phyloP scores from a whole-genome alignment of 169 alveolate species.

The Plasmodium fragile region DNA sequence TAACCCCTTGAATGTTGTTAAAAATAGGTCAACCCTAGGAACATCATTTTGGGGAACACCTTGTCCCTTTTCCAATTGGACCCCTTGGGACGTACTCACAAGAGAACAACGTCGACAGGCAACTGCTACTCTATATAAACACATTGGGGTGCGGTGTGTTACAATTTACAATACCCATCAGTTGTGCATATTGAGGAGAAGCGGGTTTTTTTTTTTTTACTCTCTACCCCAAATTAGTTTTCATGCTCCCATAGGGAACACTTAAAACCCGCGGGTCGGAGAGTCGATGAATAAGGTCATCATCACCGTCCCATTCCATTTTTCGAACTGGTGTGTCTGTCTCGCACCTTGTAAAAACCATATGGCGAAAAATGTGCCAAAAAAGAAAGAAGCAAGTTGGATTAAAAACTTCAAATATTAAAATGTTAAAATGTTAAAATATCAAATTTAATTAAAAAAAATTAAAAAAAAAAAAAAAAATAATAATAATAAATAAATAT shows the following conservation, averaged over 20 bases:
- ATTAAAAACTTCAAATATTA: neutral
- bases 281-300: neutral
- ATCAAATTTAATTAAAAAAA: slow-evolving; percentile 17
- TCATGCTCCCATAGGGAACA: neutral
- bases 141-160: neutral
- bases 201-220: neutral
- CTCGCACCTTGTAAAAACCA: neutral
- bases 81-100: neutral
- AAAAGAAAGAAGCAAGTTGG: neutral
- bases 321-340: neutral
- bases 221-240: neutral
- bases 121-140: neutral
- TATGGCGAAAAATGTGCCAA: neutral
- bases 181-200: neutral
- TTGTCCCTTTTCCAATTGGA: neutral
- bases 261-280: neutral
- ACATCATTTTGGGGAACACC: neutral
- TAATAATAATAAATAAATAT: too few species aligned
- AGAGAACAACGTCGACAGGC: neutral
- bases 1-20: neutral
- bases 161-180: neutral
- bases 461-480: neutral
- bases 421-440: neutral
- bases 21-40: neutral
- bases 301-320: neutral